phyloP scores from a whole-genome alignment of 1,139 yeast genomes.

The Sugiyamaella sp. region DNA sequence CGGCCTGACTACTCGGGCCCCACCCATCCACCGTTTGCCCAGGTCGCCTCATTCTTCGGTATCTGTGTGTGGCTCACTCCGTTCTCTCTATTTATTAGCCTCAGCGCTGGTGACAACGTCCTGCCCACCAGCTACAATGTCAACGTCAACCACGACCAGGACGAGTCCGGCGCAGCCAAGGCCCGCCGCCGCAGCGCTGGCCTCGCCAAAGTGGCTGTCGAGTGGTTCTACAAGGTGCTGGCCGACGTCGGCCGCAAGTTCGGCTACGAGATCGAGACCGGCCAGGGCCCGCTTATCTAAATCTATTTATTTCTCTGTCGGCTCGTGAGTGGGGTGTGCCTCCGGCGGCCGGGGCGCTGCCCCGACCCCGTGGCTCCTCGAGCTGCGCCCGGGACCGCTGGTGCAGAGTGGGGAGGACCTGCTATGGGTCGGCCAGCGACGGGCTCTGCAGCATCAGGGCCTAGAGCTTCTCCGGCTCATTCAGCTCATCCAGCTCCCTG shows the following conservation, averaged over 20 bases:
- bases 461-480: no score
- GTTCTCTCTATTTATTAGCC: constrained; percentile 84
- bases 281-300: constrained; percentile 22
- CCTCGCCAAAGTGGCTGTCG: constrained; percentile 67
- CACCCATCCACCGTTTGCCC: constrained; percentile 79
- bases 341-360: no score
- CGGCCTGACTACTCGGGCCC: constrained; percentile 48
- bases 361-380: no score
- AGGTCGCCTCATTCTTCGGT: constrained; percentile 93
- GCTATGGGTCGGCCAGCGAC: no score
- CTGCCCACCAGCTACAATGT: constrained; percentile 54
- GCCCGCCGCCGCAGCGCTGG: constrained; percentile 51
- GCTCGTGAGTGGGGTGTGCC: no score
- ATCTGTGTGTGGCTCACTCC: constrained; percentile 94
- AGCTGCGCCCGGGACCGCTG: no score
- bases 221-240: constrained; percentile 53
- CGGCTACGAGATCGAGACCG: constrained; percentile 54
- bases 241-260: constrained; percentile 54
- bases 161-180: constrained; percentile 40
- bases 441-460: no score
- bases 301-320: constrained; percentile 5
- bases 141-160: constrained; percentile 27
- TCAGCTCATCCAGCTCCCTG: no score
- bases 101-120: constrained; percentile 89
- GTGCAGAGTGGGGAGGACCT: no score